phyloP scores from a whole-genome alignment of 768 basidiomycete genomes.

The Cubamyces sp. region DNA sequence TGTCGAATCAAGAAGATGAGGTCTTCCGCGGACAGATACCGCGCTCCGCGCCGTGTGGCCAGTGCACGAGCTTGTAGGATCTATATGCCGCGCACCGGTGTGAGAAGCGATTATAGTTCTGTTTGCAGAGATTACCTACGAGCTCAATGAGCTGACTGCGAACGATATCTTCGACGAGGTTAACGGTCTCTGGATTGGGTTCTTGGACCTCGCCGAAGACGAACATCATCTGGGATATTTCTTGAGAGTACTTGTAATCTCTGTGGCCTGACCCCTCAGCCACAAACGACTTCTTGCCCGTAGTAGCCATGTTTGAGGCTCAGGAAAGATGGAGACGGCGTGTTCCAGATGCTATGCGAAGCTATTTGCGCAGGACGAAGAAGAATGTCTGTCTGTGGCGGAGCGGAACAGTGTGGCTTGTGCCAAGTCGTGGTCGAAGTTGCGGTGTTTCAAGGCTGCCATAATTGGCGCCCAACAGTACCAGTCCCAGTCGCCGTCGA shows the following conservation, averaged over 20 bases:
- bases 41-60: constrained; percentile 80
- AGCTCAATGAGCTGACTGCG: constrained; percentile 90
- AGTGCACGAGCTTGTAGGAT: constrained; percentile 88
- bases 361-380: not conserved
- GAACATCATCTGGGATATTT: constrained; percentile 99
- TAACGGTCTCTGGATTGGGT: constrained; percentile 83
- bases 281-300: constrained; percentile 25
- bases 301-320: constrained; percentile 18
- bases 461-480: too few species aligned
- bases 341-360: not conserved
- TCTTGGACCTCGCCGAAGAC: constrained; percentile 97
- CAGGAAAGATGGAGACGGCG: not conserved
- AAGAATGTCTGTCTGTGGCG: not conserved
- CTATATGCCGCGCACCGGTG: constrained; percentile 41
- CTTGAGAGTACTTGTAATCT: constrained; percentile 89
- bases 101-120: too few species aligned
- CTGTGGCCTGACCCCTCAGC: constrained; percentile 32
- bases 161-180: constrained; percentile 95
- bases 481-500: too few species aligned
- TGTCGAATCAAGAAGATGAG: constrained; percentile 96
- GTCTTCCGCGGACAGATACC: constrained; percentile 90
- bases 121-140: constrained; percentile 42
- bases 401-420: too few species aligned
- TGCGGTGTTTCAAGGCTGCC: too few species aligned
- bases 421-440: too few species aligned